Evolutionary conservation across 2,329 filamentous ascomycete genomes (phyloP), one percentile per base, ranked within the genome.

Genomic region (Pseudogymnoascus sp.): DNA sequence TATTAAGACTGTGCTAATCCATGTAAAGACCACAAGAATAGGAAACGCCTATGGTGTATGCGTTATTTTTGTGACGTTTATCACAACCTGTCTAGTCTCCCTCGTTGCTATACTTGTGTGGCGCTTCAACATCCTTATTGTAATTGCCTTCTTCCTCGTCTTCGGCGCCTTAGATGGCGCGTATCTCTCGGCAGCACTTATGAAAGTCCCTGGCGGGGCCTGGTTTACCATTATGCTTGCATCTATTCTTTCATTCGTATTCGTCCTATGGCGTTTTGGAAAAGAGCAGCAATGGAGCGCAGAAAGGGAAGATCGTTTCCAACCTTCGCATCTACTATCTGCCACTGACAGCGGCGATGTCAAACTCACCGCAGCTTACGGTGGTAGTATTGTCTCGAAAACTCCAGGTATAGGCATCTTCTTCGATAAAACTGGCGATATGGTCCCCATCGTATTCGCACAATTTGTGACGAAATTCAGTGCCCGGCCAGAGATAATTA

Each of bases 31-130:
- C 0, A 88, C 84, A 0, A 79, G 79, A 61, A 79, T 91, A 0
- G 88, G 88, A 24, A 84, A 90, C 67, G 88, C 88, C 0, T 92
- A 92, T 67, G 88, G 89, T 39, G 85, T 90, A 6, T 92, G 89
- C 66, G 89, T 92, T 70, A 90, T 92, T 67, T 83, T 89, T 58
- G 89, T 92, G 44, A 90, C 88, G 0, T 90, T 92, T 70, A 85
- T 92, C 68, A 87, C 87, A 61, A 92, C 88, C 0, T 87, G 82
- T 71, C 85, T 93, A 80, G 85, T 90, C 1, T 81, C 86, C 0
- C 75, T 92, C 1, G 86, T 88, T 1, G 85, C 88, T 0, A 78
- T 92, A 2, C 78, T 92, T 37, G 85, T 90, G 39, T 92, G 89
- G 89, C 79, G 82, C 17, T 71, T 88, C 26, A 80, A 82, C 1